Base-by-base conservation (phyloP, 2,329 filamentous ascomycete species). In the Aureobasidium sp. region DNA sequence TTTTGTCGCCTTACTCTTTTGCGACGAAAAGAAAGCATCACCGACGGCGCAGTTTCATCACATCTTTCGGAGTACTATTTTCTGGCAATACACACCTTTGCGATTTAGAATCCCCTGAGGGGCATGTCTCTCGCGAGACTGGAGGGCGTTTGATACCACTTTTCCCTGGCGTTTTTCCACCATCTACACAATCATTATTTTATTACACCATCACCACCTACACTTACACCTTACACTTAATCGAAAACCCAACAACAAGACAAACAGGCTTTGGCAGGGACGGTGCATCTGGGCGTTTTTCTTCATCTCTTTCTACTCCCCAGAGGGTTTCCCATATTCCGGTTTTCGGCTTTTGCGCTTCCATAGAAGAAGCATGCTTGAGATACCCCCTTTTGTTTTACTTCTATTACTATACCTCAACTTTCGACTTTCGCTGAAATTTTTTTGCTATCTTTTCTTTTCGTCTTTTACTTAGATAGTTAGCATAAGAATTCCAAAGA, bases 81-180 rank as follows among this genome's bases (percentile, higher is more conserved):
- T 21, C 21, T 21, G 21, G 21, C 21, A 32, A 36, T 30, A 58
- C 48, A 58, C 32, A 48, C 29, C 54, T 42, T 30, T 47, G 54
- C 54, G 42, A 47, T 21, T n/a, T 58, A 58, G 54, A 58, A 48
- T 48, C 39, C 54, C 21, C 21, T 21, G 21, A 13, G 13, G 39
- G 25, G 45, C 41, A 57, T 58, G 30, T 58, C 42, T 58, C 54
- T 39, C 54, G 10, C 54, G 54, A 58, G 54, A 58, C 54, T 48
- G 54, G 54, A 30, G 54, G 41, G 42, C 54, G 54, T 47, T 58
- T 48, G 54, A 58, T 58, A 58, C 54, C 54, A 58, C 54, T 48
- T 36, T 5, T 15, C 11, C 21, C 32, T 21, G 32, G 34, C 36
- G 25, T 47, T 45, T 29, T 4, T 21, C n/a, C 29, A 59, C 16